Evolutionary conservation across 176 grass and related monocot species (phyloP).

Genomic region (Tillandsia fasciculata): DNA sequence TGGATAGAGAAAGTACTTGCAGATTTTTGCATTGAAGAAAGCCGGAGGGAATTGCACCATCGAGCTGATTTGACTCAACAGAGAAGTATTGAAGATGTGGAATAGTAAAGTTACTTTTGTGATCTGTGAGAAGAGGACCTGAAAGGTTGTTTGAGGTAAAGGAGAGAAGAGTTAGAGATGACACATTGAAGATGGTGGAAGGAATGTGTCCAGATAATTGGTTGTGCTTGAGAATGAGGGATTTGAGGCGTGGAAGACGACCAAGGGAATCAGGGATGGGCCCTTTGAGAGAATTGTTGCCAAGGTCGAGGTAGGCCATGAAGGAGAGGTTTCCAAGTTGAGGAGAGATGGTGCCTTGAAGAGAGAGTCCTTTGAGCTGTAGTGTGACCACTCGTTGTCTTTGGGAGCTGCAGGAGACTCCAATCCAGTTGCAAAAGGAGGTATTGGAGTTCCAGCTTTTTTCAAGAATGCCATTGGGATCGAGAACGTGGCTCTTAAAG

Average conservation of each 20-base stretch:
- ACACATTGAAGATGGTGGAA: constrained; percentile 16
- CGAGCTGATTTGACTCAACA: constrained; percentile 14
- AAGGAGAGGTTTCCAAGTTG: constrained; percentile 24
- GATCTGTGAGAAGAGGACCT: neutral
- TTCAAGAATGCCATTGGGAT: constrained; percentile 7
- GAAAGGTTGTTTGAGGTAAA: constrained; percentile 2
- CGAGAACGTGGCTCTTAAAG: constrained; percentile 12
- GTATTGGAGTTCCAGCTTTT: constrained; percentile 12
- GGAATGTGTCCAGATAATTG: constrained; percentile 14
- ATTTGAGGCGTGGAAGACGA: constrained; percentile 9
- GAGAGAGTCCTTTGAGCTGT: constrained; percentile 7
- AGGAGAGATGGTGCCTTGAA: constrained; percentile 14
- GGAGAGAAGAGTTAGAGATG: neutral
- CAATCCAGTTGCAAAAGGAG: constrained; percentile 25
- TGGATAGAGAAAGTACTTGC: constrained; percentile 6
- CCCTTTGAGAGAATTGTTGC: constrained; percentile 17
- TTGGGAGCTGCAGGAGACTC: constrained; percentile 2
- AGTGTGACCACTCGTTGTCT: constrained; percentile 8
- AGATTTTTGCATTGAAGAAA: constrained; percentile 9
- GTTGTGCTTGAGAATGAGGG: neutral
- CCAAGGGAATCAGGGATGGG: constrained; percentile 19
- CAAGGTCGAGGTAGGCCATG: constrained; percentile 7
- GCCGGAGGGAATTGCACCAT: constrained; percentile 9
- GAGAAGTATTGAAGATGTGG: constrained; percentile 7
- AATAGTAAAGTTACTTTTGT: constrained; percentile 1